Percentiles rank a stretch among this genome's conserved stretches.
These are phyloP conservation scores for Cryphonectria nitschkei DNA, from an alignment of 2,329 filamentous ascomycete species.

Conservation along the genomic window DNA sequence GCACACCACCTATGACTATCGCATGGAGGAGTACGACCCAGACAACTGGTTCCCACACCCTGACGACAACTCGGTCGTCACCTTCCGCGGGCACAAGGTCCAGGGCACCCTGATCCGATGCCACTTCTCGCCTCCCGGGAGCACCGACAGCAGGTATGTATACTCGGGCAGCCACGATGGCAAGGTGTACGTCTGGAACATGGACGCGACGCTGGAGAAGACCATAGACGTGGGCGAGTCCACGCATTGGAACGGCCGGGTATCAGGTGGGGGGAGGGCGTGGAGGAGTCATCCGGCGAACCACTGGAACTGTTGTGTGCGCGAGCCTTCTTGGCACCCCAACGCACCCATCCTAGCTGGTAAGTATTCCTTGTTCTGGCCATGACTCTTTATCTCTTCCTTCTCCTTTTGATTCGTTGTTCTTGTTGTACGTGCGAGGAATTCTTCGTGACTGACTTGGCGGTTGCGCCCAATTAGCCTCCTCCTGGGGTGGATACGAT, in stretches of 20 bases:
- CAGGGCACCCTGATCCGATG: slow-evolving; percentile 90
- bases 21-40: slow-evolving; percentile 68
- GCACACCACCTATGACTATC: slow-evolving; percentile 72
- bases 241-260: slow-evolving; percentile 45
- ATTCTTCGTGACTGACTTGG: slow-evolving; percentile 3
- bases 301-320: slow-evolving; percentile 79
- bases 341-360: slow-evolving; percentile 76
- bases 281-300: slow-evolving; percentile 55
- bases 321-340: slow-evolving; percentile 92
- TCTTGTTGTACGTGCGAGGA: not conserved
- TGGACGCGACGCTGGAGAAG: slow-evolving; percentile 82
- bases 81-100: slow-evolving; percentile 88
- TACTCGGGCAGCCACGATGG: slow-evolving; percentile 92
- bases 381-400: not conserved
- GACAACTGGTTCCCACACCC: slow-evolving; percentile 73
- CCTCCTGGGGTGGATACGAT: slow-evolving; percentile 79
- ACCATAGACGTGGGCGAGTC: slow-evolving; percentile 77
- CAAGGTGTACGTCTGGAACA: slow-evolving; percentile 87
- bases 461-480: slow-evolving; percentile 56
- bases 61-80: slow-evolving; percentile 88
- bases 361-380: slow-evolving; percentile 41
- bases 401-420: not conserved
- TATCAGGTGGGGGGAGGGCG: slow-evolving; percentile 18
- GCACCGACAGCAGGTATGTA: slow-evolving; percentile 88
- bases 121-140: slow-evolving; percentile 87